Conservation (phyloP, 768 basidiomycete genomes). For the Suillus americanus region DNA sequence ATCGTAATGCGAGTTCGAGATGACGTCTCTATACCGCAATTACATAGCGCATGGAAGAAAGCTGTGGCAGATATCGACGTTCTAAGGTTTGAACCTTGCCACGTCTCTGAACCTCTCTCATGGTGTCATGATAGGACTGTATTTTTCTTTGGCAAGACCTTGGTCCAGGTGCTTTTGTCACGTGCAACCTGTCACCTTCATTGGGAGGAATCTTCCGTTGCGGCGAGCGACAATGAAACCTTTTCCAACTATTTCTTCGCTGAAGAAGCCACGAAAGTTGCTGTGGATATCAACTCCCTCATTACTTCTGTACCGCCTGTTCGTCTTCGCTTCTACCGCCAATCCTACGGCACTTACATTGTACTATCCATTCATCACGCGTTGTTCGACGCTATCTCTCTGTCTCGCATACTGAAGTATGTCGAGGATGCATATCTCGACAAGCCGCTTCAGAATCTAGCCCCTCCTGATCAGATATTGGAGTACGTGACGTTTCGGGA, state of each 20-base stretch:
- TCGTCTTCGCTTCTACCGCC: slow-evolving; percentile 13
- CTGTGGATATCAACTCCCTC: slow-evolving; percentile 24
- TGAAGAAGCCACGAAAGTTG: slow-evolving; percentile 18
- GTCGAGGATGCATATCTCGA: slow-evolving; percentile 23
- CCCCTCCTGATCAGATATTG: slow-evolving; percentile 19
- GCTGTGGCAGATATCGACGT: slow-evolving; percentile 27
- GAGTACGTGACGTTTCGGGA: slow-evolving; percentile 21
- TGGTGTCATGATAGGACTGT: slow-evolving; percentile 24
- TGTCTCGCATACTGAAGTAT: slow-evolving; percentile 28
- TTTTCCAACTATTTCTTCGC: slow-evolving; percentile 23
- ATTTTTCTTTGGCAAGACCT: slow-evolving; percentile 28
- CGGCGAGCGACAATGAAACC: slow-evolving; percentile 10
- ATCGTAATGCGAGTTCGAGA: slow-evolving; percentile 33
- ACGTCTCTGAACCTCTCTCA: background rate
- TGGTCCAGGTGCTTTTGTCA: slow-evolving; percentile 29
- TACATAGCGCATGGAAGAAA: slow-evolving; percentile 36
- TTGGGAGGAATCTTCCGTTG: slow-evolving; percentile 17
- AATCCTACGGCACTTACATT: slow-evolving; percentile 11
- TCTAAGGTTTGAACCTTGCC: slow-evolving; percentile 20
- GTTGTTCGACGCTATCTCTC: slow-evolving; percentile 32
- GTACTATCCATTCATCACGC: slow-evolving; percentile 35
- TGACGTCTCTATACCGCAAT: slow-evolving; percentile 16
- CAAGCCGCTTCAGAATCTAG: slow-evolving; percentile 10
- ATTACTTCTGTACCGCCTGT: slow-evolving; percentile 19
- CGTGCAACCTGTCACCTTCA: slow-evolving; percentile 12